A percentile compares a stretch with the other conserved stretches of the same genome.
Conservation (phyloP, 208 protist species). For the Phytomonas sp. region DNA sequence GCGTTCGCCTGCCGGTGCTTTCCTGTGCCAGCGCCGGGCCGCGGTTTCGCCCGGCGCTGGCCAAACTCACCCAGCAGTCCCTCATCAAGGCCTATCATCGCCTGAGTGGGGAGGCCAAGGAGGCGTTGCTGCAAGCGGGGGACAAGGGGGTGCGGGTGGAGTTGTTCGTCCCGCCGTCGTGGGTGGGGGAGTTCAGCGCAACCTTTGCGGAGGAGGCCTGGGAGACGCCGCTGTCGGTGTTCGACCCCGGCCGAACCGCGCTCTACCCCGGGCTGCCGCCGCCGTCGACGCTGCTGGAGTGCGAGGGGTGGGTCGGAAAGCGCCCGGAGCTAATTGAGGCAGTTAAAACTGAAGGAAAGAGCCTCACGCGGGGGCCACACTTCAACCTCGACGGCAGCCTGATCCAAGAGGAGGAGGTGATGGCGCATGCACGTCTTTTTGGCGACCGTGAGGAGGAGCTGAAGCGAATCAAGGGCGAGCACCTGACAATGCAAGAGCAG, state of each 20-base stretch:
- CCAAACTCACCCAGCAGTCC: slow-evolving; percentile 77
- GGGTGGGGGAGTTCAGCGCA: slow-evolving; percentile 50
- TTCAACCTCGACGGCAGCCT: slow-evolving; percentile 52
- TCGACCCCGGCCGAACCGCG: slow-evolving; percentile 55
- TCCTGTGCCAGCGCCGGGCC: slow-evolving; percentile 37
- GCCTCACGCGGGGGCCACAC: slow-evolving; percentile 41
- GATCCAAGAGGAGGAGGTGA: slow-evolving; percentile 49
- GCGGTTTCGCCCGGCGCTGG: slow-evolving; percentile 53
- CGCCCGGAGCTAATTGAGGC: slow-evolving; percentile 71
- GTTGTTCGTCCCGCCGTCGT: slow-evolving; percentile 56
- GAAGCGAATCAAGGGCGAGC: slow-evolving; percentile 45
- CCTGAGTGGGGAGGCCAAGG: slow-evolving; percentile 63
- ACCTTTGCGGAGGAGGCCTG: slow-evolving; percentile 77
- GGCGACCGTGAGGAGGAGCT: slow-evolving; percentile 36
- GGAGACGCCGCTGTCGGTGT: slow-evolving; percentile 50
- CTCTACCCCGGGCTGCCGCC: slow-evolving; percentile 76
- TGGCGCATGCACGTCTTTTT: slow-evolving; percentile 54
- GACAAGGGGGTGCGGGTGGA: slow-evolving; percentile 66
- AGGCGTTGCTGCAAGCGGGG: slow-evolving; percentile 35
- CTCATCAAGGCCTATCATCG: slow-evolving; percentile 84
- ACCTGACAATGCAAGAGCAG: slow-evolving; percentile 25
- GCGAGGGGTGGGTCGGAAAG: slow-evolving; percentile 76
- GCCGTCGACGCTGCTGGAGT: slow-evolving; percentile 49
- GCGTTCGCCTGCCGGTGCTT: slow-evolving; percentile 69
- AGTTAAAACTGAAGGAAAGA: slow-evolving; percentile 60